Conservation (phyloP, 1,284 basidiomycete species). For the Volvariella volvacea region DNA sequence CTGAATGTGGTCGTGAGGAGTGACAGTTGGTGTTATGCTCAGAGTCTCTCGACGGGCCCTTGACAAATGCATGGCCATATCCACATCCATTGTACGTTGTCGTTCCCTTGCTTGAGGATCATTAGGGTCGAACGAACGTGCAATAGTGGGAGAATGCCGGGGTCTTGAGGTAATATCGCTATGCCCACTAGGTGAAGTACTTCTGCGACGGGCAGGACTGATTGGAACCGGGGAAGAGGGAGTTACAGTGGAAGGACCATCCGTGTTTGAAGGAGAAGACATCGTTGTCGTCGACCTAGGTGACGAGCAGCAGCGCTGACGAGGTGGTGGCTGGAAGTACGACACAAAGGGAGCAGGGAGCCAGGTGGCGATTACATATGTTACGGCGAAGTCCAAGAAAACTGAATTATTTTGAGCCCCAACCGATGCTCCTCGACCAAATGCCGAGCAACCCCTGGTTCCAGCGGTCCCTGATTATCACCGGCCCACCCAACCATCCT, state of each 20-base stretch:
- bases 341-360: not conserved
- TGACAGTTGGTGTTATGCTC: slow-evolving; percentile 24
- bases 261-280: slow-evolving; percentile 7
- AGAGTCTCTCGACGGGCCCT: slow-evolving; percentile 64
- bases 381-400: not conserved
- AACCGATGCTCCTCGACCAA: no score
- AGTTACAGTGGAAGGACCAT: not conserved
- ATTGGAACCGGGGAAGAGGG: slow-evolving; percentile 37
- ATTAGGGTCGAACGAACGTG: slow-evolving; percentile 55
- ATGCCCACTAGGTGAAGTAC: slow-evolving; percentile 33
- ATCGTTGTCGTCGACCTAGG: slow-evolving; percentile 10
- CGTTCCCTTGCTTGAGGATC: slow-evolving; percentile 69
- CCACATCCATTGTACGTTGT: slow-evolving; percentile 80
- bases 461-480: not conserved
- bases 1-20: slow-evolving; percentile 17
- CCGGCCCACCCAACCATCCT: no score
- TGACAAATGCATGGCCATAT: slow-evolving; percentile 79
- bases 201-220: slow-evolving; percentile 26
- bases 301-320: not conserved
- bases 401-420: no score
- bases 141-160: slow-evolving; percentile 58
- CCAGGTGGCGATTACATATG: no score
- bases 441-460: no score
- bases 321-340: not conserved
- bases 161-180: slow-evolving; percentile 35